Evolutionary conservation across 2,329 filamentous ascomycete species (phyloP).

Genomic region (Aspergillus sp.): DNA sequence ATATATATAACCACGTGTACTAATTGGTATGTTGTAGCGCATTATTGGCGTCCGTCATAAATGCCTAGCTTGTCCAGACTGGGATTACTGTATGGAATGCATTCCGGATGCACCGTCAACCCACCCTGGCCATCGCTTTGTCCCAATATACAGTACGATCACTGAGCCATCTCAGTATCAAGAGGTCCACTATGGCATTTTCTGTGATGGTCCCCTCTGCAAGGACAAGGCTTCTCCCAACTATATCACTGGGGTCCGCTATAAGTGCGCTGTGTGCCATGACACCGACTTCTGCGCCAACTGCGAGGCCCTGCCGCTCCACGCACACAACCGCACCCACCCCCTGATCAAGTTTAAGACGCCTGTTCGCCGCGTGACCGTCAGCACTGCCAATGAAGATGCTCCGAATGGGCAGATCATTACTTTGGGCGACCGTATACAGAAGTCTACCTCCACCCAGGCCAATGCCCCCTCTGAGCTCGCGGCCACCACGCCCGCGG

Average conservation of each 20-base stretch:
- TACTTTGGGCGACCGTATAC: conserved; percentile 60
- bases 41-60: conserved; percentile 90
- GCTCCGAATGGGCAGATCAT: conserved; percentile 56
- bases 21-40: conserved; percentile 41
- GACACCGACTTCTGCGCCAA: conserved; percentile 91
- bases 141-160: conserved; percentile 69
- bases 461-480: conserved; percentile 43
- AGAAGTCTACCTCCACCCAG: conserved; percentile 34
- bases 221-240: conserved; percentile 39
- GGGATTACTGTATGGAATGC: conserved; percentile 85
- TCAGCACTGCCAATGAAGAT: conserved; percentile 76
- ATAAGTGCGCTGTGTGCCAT: conserved; percentile 94
- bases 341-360: conserved; percentile 96
- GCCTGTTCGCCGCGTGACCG: conserved; percentile 75
- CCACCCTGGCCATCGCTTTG: conserved; percentile 82
- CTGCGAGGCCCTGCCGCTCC: conserved; percentile 80
- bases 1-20: too few species aligned
- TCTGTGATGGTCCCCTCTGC: conserved; percentile 91
- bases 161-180: conserved; percentile 38
- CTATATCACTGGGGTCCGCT: conserved; percentile 75
- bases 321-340: conserved; percentile 88
- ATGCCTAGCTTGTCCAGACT: conserved; percentile 93
- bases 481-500: too few species aligned
- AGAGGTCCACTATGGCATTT: conserved; percentile 70
- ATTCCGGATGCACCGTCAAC: conserved; percentile 55